Conservation (phyloP, 225 moss, liverwort and hornwort genomes). For the Pseudoscleropodium purum region DNA sequence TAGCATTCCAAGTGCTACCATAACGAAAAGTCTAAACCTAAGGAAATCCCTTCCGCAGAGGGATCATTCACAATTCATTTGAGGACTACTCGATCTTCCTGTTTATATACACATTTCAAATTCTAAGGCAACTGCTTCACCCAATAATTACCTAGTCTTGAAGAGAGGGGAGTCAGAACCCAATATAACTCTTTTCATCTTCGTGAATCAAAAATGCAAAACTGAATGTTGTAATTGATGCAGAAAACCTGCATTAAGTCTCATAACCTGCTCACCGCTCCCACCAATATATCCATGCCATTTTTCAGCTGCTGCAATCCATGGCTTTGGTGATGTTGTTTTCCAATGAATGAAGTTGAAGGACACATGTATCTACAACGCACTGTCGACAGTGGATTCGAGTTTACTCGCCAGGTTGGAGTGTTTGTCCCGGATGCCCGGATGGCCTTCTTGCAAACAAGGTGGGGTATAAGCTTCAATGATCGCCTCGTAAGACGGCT, state of each 20-base stretch:
- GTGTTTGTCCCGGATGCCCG: constrained; percentile 8
- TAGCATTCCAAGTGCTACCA: not conserved
- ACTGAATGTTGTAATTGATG: not conserved
- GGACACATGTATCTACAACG: not conserved
- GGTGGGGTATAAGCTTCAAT: constrained; percentile 12
- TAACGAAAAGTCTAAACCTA: not conserved
- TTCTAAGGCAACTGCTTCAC: not conserved
- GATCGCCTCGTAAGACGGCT: constrained; percentile 18
- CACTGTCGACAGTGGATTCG: not conserved
- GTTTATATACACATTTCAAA: not conserved
- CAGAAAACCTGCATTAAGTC: not conserved
- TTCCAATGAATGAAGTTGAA: not conserved
- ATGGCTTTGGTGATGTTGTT: not conserved
- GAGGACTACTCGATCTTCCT: not conserved
- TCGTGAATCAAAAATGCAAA: not conserved
- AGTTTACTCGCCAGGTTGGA: constrained; percentile 8
- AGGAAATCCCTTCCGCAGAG: not conserved
- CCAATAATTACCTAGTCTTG: not conserved
- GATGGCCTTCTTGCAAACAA: constrained; percentile 8
- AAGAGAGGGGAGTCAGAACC: not conserved
- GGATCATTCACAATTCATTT: not conserved
- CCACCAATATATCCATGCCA: not conserved
- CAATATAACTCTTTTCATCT: not conserved
- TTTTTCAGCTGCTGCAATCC: not conserved
- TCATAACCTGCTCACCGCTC: not conserved